These are phyloP conservation scores for Gracilaria gracilis DNA, from an alignment of 23 red algal genomes.

Conservation along the genomic window DNA sequence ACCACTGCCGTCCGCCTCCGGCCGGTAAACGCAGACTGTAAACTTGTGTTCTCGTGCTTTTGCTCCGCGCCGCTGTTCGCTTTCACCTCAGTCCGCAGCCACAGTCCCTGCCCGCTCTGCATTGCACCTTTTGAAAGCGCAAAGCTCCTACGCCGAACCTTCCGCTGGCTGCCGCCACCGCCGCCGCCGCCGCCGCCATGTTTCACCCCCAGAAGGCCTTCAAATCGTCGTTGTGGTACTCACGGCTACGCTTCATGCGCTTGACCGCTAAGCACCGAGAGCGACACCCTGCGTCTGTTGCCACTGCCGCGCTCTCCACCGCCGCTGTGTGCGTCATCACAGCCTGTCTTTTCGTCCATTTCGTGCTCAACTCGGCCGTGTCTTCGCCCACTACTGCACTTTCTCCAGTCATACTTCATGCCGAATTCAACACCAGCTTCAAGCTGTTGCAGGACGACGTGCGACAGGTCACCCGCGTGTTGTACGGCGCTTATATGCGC, in stretches of 20 bases:
- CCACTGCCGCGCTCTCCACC: not conserved
- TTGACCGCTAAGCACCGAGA: not conserved
- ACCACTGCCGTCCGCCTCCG: too few relatives aligned
- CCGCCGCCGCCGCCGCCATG: not conserved
- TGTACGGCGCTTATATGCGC: conserved; percentile 43
- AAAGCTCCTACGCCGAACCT: not conserved
- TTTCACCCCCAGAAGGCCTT: not conserved
- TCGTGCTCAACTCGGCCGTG: not conserved
- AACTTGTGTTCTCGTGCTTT: too few relatives aligned
- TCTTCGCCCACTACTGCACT: not conserved
- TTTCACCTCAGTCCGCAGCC: too few relatives aligned
- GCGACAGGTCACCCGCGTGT: conserved; percentile 36
- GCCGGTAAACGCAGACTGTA: too few relatives aligned
- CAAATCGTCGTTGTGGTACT: not conserved
- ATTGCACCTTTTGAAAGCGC: too few relatives aligned
- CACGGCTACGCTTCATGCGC: not conserved
- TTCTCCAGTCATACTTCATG: not conserved
- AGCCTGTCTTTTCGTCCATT: not conserved
- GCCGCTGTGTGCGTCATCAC: not conserved
- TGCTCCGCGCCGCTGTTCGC: too few relatives aligned
- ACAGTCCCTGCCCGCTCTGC: too few relatives aligned
- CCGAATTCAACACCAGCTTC: not conserved
- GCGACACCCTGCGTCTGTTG: not conserved
- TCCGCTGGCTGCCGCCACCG: not conserved
- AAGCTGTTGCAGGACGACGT: conserved; percentile 18